Evolutionary conservation across 2,329 filamentous ascomycete species (phyloP).

Genomic region (Aspergillus versicolor): DNA sequence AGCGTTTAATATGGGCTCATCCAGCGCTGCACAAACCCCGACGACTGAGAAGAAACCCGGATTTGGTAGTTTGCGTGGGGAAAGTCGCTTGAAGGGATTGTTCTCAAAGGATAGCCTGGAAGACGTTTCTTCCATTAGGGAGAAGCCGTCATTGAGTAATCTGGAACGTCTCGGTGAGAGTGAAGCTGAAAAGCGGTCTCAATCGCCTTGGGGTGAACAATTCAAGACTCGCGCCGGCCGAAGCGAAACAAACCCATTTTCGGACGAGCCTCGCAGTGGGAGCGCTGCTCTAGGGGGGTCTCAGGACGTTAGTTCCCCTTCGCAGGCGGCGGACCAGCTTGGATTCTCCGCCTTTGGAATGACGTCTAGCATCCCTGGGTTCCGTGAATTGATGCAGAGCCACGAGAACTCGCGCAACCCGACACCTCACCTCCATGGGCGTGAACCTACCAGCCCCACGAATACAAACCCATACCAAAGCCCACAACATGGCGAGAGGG

Average conservation of each 20-base stretch:
- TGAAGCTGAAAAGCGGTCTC: constrained; percentile 46
- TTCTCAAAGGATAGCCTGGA: constrained; percentile 77
- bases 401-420: constrained; percentile 59
- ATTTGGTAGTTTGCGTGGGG: constrained; percentile 66
- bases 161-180: constrained; percentile 55
- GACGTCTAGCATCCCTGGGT: constrained; percentile 57
- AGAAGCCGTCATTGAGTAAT: constrained; percentile 55
- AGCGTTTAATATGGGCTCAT: constrained; percentile 70
- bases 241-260: constrained; percentile 50
- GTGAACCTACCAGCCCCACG: constrained; percentile 81
- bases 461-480: constrained; percentile 97
- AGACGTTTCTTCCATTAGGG: constrained; percentile 55
- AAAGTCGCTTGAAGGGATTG: constrained; percentile 82
- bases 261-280: constrained; percentile 54
- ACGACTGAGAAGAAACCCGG: constrained; percentile 69
- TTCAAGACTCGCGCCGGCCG: constrained; percentile 49
- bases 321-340: constrained; percentile 52
- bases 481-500: constrained; percentile 68
- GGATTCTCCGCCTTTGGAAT: constrained; percentile 62
- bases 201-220: constrained; percentile 53
- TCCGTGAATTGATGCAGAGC: constrained; percentile 57
- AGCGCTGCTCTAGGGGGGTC: constrained; percentile 71
- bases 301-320: constrained; percentile 64
- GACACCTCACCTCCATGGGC: constrained; percentile 51
- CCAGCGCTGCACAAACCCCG: constrained; percentile 43